Percentiles rank a stretch among this genome's conserved stretches.
Evolutionary conservation across 2,329 filamentous ascomycete species (phyloP).

Genomic region (Arthrobotrys iridis): DNA sequence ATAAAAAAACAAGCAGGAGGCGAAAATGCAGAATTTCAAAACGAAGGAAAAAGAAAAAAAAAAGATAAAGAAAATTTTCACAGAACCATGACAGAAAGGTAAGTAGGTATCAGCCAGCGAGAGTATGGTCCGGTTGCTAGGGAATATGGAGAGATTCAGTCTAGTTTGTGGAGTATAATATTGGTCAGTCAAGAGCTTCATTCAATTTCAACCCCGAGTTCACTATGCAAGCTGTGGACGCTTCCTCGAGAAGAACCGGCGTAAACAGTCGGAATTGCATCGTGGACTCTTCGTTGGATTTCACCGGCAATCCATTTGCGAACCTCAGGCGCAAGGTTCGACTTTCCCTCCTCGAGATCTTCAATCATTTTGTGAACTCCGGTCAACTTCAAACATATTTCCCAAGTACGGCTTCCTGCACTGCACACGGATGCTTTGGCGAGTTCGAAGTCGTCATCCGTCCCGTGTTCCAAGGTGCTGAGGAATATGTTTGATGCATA

Average conservation of each 20-base stretch:
- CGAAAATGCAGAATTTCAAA: background rate
- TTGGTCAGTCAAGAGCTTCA: background rate
- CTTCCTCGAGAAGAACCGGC: constrained; percentile 34
- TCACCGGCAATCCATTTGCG: constrained; percentile 51
- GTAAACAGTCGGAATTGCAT: constrained; percentile 39
- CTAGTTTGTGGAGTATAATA: background rate
- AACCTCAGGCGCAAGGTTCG: constrained; percentile 37
- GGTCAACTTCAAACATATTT: constrained; percentile 46
- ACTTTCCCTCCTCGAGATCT: constrained; percentile 48
- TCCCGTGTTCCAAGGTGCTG: constrained; percentile 41
- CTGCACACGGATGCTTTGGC: constrained; percentile 38
- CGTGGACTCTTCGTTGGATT: constrained; percentile 49
- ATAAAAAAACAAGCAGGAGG: constrained; percentile 13
- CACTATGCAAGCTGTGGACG: constrained; percentile 43
- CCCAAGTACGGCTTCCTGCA: constrained; percentile 44
- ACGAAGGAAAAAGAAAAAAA: background rate
- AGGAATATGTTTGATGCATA: constrained; percentile 46
- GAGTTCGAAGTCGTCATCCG: constrained; percentile 47
- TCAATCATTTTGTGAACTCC: constrained; percentile 52
- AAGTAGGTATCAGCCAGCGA: background rate
- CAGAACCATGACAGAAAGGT: background rate
- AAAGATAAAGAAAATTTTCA: background rate
- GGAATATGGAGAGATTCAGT: background rate
- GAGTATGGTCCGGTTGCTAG: background rate
- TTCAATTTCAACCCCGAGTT: constrained; percentile 31